Evolutionary conservation across 2,329 filamentous ascomycete genomes (phyloP), one percentile per base, ranked within the genome.

Genomic region (Talaromyces marneffei): DNA sequence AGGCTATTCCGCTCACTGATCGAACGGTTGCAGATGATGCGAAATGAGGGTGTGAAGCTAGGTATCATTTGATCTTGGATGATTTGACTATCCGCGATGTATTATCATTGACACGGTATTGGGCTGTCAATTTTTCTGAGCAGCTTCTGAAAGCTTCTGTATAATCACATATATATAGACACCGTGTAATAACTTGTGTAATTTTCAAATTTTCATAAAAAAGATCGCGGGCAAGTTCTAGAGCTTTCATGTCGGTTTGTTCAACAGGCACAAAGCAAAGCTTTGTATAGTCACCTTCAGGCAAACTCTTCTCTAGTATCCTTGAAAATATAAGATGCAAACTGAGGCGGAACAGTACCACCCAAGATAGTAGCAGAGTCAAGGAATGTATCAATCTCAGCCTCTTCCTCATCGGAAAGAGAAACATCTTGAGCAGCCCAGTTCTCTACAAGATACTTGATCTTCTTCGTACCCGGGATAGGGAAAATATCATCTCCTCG

Each of bases 401-500:
- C 40, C 29, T 48, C 59, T 9, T 60, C 59, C 52, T 42, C 52
- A 37, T 60, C 57, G 27, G 46, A 42, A 25, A 60, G 57, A 35
- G 37, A 33, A 42, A 60, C 2, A 18, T 18, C 23, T 12, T 58
- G 55, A 23, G 55, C 37, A 5, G 59, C 59, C 59, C 50, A 56
- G 14, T 63, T 63, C 16, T 61, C 58, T 23, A 61, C 61, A 10
- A 63, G n/a, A 35, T 67, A 63, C n/a, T 58, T 50, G 3, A 64
- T 57, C n/a, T 61, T 66, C 33, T 65, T 67, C 6, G 69, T 72
- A 7, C 70, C 70, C 0, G 70, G 70, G 33, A 72, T 71, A 2
- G 70, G 68, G 25, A 72, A 66, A 35, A 71, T 67, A 44, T 70
- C 68, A 4, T 64, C 35, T 2, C 83, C 83, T 66, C 88, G 85